Evolutionary conservation across 495 filamentous ascomycete genomes (phyloP), one percentile per base, ranked within the genome.

Genomic region (Aspergillus conjunctus): DNA sequence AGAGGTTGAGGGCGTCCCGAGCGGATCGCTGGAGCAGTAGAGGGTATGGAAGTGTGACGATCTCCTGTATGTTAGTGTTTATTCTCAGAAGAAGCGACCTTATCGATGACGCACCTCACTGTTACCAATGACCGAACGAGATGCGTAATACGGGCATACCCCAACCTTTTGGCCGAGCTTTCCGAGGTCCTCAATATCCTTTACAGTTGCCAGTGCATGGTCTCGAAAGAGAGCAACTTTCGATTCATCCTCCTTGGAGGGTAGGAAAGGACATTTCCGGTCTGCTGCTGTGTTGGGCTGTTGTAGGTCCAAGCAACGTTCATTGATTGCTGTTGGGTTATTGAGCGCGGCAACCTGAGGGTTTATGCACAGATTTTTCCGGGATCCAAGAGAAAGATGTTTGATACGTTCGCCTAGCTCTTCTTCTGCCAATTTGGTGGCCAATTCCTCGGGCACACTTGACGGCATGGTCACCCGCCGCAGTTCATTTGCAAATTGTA

Each of bases 91-190:
- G 30, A 31, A 56, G 8, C 26, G 26, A 5, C 26, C 44, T 15
- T 26, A 49, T 21, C 45, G 50, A 37, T 17, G 18, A 64, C 77
- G 63, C 58, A 87, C 87, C 76, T 90, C 95, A 45, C 89, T 92
- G 20, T 89, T 86, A 54, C 87, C 88, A 46, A 96, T 90, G 7
- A 89, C 86, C 3, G 88, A 79, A 44, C 94, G 83, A 0, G 95
- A 93, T 48, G 94, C 92, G 72, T 98, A 98, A 71, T 98, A 98
- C 8, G 94, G 95, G 72, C 94, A 98, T 17, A 97, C 85, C 2
- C 87, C 87, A 18, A 96, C 75, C 43, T 88, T 81, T 65, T 87
- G 91, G 6, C 94, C 94, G 2, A 97, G 76, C 14, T 77, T 75
- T 46, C 85, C 88, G 26, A 98, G 80, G 64, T 98, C 95, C 70